Base-by-base conservation (phyloP, 306 rosid genomes). In the Oemleria cerasiformis region DNA sequence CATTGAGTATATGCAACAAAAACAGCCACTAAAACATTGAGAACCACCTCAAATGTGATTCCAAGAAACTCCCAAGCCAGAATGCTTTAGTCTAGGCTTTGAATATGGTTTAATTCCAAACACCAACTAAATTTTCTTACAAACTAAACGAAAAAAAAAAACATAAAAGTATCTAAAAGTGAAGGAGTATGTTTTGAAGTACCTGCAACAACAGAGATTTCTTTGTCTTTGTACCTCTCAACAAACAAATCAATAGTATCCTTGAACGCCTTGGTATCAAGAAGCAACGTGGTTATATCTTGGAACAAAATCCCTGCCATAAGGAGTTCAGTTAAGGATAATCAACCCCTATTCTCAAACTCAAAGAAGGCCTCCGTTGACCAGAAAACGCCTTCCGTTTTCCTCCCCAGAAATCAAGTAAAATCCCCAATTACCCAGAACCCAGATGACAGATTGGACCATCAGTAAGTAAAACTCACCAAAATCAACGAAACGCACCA, bases 161-260 rank as follows among this genome's bases (percentile, higher is more conserved):
- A 20, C 5, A 42, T 67, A n/a, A 19, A 2, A 67, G n/a, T 30
- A n/a, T 25, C 71, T n/a, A 39, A 54, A 20, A 40, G 15, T 7
- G 20, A 20, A n/a, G 12, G 50, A 19, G 20, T n/a, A 40, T 12
- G 40, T 34, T 9, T 34, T 8, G 60, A 49, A 73, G 48, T 86
- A 95, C 99, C 99, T 82, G 96, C 99, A 5, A 95, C 99, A 25
- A 95, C 97, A 68, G 97, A 83, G 70, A 95, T 86, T 20, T 82
- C 75, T 71, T 88, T 82, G 80, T 84, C 99, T 40, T 78, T 83
- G 86, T 95, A 95, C 80, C 99, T 88, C 88, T 95, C 97, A 64
- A 91, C 97, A 70, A 95, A 89, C 90, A 95, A 75, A 75, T 91
- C 99, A 74, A 95, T 88, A 14, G 99, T 86, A 65, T 95, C 99